Conservation (phyloP, 1,284 basidiomycete species). For the Cystobasidiaceae sp. region DNA sequence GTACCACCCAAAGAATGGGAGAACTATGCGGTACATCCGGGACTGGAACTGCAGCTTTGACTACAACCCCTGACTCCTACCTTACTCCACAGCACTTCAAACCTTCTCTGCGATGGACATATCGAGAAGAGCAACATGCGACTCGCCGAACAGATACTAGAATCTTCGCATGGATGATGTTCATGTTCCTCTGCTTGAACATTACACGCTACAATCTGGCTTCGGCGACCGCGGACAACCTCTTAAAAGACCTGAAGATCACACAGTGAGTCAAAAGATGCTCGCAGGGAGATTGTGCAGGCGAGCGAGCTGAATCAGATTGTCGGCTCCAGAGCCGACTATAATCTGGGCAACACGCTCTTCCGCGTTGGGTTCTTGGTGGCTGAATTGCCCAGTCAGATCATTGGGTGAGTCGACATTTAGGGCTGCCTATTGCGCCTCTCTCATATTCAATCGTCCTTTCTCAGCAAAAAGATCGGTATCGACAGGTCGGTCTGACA, state of each 20-base stretch:
- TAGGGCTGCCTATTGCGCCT: too few relatives aligned
- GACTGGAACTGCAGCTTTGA: too few relatives aligned
- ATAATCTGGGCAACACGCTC: constrained; percentile 30
- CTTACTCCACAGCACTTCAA: too few relatives aligned
- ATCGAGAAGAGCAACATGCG: neutral
- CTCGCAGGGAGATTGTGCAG: too few relatives aligned
- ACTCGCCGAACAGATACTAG: neutral
- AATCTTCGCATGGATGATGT: constrained; percentile 8
- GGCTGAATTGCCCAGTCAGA: constrained; percentile 45
- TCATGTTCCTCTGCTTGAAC: neutral
- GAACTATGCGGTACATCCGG: constrained; percentile 23
- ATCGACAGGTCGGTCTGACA: too few relatives aligned
- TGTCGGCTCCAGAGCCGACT: too few relatives aligned
- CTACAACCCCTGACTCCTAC: too few relatives aligned
- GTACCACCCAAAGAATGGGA: constrained; percentile 25
- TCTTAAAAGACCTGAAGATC: constrained; percentile 46
- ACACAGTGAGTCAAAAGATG: too few relatives aligned
- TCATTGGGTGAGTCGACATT: too few relatives aligned
- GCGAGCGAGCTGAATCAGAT: too few relatives aligned
- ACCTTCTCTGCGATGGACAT: constrained; percentile 12
- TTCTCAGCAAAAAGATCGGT: too few relatives aligned
- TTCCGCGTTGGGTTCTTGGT: constrained; percentile 43
- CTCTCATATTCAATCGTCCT: too few relatives aligned
- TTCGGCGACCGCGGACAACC: constrained; percentile 46
- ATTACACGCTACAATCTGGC: neutral